Evolutionary conservation across 2,329 filamentous ascomycete genomes (phyloP).

Genomic region (Podosphaera fusca): DNA sequence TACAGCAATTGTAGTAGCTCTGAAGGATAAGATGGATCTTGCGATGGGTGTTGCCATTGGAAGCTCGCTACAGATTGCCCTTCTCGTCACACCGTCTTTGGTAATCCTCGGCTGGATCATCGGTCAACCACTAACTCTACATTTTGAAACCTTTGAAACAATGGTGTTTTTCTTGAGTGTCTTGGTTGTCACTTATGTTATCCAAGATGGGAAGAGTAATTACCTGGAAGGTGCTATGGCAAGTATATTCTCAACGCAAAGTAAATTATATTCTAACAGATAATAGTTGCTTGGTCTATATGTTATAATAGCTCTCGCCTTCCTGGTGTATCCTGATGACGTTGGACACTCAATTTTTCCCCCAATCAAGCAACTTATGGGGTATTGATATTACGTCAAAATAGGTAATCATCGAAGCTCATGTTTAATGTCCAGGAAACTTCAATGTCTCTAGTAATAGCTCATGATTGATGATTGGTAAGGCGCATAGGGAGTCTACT

Average conservation of each 20-base stretch:
- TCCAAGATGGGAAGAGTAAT: conserved; percentile 65
- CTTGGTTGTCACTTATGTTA: conserved; percentile 51
- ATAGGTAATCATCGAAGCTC: no score
- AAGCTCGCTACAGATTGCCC: conserved; percentile 60
- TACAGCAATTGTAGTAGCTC: conserved; percentile 56
- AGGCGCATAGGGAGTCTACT: no score
- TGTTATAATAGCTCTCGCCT: conserved; percentile 34
- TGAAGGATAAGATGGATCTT: conserved; percentile 53
- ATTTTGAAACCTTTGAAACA: conserved; percentile 63
- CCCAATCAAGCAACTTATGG: no score
- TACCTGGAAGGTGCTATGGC: conserved; percentile 59
- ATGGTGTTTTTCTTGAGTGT: conserved; percentile 57
- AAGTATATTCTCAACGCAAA: background rate
- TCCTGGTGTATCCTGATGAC: conserved; percentile 35
- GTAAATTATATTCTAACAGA: background rate
- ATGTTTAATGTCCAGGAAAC: no score
- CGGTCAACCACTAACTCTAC: conserved; percentile 44
- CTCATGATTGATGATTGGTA: no score
- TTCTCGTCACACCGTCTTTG: conserved; percentile 59
- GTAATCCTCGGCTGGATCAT: conserved; percentile 62
- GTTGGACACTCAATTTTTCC: conserved; percentile 6
- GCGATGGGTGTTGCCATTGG: conserved; percentile 65
- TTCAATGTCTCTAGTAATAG: no score
- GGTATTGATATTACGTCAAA: no score
- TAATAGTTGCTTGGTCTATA: conserved; percentile 31